A percentile compares a stretch with the other conserved stretches of the same genome.
These are phyloP conservation scores for Cordyceps pruinosa DNA, from an alignment of 2,329 filamentous ascomycete species.

Conservation along the genomic window DNA sequence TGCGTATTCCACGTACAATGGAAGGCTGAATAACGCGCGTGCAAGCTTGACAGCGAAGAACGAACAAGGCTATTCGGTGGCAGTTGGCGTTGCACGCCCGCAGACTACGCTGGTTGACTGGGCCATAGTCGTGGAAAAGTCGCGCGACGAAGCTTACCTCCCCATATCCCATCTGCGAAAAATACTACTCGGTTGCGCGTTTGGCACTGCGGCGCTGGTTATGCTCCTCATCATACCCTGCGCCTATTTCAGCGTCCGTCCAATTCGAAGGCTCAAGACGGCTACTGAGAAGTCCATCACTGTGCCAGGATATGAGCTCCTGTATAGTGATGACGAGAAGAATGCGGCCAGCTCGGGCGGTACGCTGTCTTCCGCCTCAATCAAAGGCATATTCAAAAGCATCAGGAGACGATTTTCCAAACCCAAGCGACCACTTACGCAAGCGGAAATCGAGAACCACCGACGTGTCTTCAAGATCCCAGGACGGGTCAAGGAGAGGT, in stretches of 20 bases:
- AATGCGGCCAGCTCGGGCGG: conserved; percentile 34
- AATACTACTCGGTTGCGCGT: conserved; percentile 77
- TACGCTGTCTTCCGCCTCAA: conserved; percentile 36
- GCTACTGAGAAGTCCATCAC: conserved; percentile 69
- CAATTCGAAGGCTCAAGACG: conserved; percentile 67
- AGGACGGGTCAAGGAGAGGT: conserved; percentile 68
- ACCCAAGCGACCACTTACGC: conserved; percentile 20
- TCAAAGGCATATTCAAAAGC: conserved; percentile 33
- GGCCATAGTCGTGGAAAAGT: conserved; percentile 75
- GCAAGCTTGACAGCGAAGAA: conserved; percentile 63
- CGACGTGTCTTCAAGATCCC: conserved; percentile 73
- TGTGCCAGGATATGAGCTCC: conserved; percentile 51
- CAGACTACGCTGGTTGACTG: conserved; percentile 66
- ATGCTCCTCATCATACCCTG: conserved; percentile 67
- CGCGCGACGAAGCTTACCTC: conserved; percentile 64
- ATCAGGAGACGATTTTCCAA: conserved; percentile 32
- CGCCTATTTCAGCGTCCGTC: conserved; percentile 73
- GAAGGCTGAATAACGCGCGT: conserved; percentile 56
- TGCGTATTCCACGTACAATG: conserved; percentile 48
- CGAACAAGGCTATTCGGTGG: conserved; percentile 62
- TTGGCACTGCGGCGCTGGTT: conserved; percentile 70
- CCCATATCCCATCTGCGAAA: conserved; percentile 70
- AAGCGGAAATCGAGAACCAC: conserved; percentile 29
- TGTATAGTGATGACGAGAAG: conserved; percentile 37
- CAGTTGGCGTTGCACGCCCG: conserved; percentile 72